Evolutionary conservation across 768 basidiomycete species (phyloP), one percentile per base, ranked within the genome.

Genomic region (Kwoniella dejecticola): DNA sequence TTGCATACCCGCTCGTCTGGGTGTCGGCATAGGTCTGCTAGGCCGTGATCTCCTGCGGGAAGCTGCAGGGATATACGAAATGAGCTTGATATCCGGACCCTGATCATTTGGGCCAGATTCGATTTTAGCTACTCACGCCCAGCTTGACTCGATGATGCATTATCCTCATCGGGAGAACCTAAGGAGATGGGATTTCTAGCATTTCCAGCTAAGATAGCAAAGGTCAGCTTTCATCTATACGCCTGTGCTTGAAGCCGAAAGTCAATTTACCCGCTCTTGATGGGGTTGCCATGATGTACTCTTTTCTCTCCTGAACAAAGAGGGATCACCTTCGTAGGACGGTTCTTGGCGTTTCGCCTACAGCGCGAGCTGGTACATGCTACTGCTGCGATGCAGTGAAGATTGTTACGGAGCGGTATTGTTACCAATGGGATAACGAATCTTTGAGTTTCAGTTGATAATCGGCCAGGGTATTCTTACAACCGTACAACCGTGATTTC

Each of bases 41-140:
- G 47, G 19, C 31, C 57, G 29, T 33, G 36, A 27, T 27, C 21
- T 29, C 12, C 17, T 19, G 4, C 57, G 33, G 21, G 57, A 58
- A 15, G 57, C 57, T 58, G 30, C 17, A 48, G 8, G 24, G 23
- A 21, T 8, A 33, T 19, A 7, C 13, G 15, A 23, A 3, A 12
- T 46, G 33, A 57, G 41, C 26, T 57, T 50, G 3, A 50, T 21
- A 29, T n/a, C 48, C 24, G 24, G 29, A 50, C 8, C 8, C n/a
- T n/a, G 50, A 30, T n/a, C n/a, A n/a, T n/a, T n/a, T n/a, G n/a
- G n/a, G 27, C 6, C 38, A 24, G 23, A 42, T 29, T 2, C 29
- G 42, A 3, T n/a, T 19, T n/a, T 17, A 17, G 15, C n/a, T 11
- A 55, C 60, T 62, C 45, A 62, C 60, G 60, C 27, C 60, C 60